A percentile compares a stretch with the other conserved stretches of the same genome.
Conservation (phyloP, 2,329 filamentous ascomycete genomes). For the Fusarium albidum region DNA sequence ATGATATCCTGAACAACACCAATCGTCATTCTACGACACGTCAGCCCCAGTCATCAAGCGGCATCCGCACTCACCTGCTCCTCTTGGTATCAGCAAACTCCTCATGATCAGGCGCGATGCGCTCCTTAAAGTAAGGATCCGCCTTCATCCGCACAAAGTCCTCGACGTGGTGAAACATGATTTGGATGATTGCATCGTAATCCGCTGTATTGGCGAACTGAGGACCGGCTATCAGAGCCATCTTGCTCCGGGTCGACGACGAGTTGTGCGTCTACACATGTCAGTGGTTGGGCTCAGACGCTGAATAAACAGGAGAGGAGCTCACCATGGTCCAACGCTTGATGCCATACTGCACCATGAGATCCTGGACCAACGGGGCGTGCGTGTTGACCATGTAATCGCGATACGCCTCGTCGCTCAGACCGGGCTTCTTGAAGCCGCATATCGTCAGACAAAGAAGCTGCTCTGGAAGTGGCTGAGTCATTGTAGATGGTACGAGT, state of each 20-base stretch:
- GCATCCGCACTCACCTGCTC: not conserved
- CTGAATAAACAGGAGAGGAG: not conserved
- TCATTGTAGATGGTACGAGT: not conserved
- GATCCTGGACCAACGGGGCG: not conserved
- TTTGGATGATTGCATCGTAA: conserved; percentile 5
- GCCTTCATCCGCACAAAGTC: conserved; percentile 6
- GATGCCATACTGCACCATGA: not conserved
- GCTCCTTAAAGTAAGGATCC: not conserved
- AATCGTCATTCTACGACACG: conserved; percentile 2
- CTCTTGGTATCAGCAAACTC: conserved; percentile 11
- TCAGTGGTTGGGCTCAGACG: too few relatives aligned
- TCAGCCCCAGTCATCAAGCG: not conserved
- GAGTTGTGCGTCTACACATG: not conserved
- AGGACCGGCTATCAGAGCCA: conserved; percentile 1
- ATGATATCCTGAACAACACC: not conserved
- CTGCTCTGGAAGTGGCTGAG: not conserved
- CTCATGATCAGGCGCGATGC: conserved; percentile 10
- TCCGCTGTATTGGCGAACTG: conserved; percentile 6
- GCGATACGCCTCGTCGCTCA: not conserved
- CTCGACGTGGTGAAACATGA: conserved; percentile 5
- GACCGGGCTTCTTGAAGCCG: not conserved
- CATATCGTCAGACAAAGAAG: not conserved
- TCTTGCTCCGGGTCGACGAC: not conserved
- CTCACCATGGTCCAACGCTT: not conserved
- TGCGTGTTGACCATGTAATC: not conserved